Conservation (phyloP, 2,329 filamentous ascomycete species). For the Polytolypa hystricis region DNA sequence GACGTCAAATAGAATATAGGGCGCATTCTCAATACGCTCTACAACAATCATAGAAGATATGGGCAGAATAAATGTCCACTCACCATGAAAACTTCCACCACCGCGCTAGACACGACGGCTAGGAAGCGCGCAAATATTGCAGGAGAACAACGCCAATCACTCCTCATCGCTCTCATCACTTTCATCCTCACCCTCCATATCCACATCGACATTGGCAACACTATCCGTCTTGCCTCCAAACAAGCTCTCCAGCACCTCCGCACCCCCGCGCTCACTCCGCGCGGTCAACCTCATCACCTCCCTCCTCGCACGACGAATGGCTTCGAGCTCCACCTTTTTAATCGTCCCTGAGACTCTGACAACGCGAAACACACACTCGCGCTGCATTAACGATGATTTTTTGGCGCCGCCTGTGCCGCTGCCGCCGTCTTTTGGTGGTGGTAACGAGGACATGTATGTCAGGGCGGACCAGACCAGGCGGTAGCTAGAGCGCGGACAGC, state of each 20-base stretch:
- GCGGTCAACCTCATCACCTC: conserved; percentile 58
- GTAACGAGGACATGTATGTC: conserved; percentile 64
- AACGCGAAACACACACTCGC: conserved; percentile 67
- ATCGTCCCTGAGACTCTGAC: conserved; percentile 87
- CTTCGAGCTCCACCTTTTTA: conserved; percentile 80
- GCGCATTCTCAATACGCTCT: background rate
- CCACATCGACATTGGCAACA: conserved; percentile 19
- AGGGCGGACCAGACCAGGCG: conserved; percentile 83
- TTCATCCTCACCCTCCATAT: conserved; percentile 35
- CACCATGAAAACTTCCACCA: background rate
- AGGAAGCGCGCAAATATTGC: conserved; percentile 8
- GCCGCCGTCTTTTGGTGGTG: conserved; percentile 39
- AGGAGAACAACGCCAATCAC: conserved; percentile 14
- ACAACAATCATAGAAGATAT: background rate
- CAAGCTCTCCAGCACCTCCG: conserved; percentile 28
- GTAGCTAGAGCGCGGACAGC: conserved; percentile 71
- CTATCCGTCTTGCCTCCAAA: conserved; percentile 15
- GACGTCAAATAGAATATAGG: conserved; percentile 1
- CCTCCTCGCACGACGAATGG: conserved; percentile 62
- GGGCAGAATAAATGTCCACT: background rate
- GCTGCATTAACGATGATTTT: conserved; percentile 15
- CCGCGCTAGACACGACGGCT: too few relatives aligned
- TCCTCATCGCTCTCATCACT: conserved; percentile 37
- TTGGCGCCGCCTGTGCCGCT: background rate
- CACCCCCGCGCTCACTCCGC: conserved; percentile 33